Conservation (phyloP, 2,329 filamentous ascomycete species). For the Xylariaceae sp. region DNA sequence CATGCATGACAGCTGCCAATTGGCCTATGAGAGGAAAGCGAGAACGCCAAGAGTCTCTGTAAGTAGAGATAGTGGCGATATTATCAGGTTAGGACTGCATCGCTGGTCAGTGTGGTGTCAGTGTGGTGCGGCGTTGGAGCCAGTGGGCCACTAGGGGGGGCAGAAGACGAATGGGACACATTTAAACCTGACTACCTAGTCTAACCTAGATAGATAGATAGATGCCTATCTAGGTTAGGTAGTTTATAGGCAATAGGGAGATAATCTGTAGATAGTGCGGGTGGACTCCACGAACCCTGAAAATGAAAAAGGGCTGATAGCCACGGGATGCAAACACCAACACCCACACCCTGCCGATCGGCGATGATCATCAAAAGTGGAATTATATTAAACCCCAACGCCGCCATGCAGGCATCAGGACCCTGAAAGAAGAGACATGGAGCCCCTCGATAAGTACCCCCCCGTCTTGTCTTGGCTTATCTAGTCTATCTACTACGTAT, state of each 20-base stretch:
- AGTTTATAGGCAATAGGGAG: too few species aligned
- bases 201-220: too few species aligned
- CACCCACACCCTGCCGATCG: too few species aligned
- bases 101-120: constrained; percentile 2
- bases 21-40: not conserved
- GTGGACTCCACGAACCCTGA: not conserved
- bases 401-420: not conserved
- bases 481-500: too few species aligned
- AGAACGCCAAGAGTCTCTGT: not conserved
- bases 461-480: too few species aligned
- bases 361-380: too few species aligned
- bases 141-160: constrained; percentile 10
- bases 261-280: too few species aligned
- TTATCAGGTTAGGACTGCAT: not conserved
- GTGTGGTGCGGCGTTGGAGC: constrained; percentile 13
- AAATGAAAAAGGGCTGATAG: too few species aligned
- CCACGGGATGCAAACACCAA: too few species aligned
- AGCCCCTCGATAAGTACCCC: not conserved
- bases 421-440: not conserved
- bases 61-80: not conserved
- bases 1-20: constrained; percentile 12
- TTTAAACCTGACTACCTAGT: constrained; percentile 1
- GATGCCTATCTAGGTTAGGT: too few species aligned
- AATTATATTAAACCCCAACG: too few species aligned
- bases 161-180: constrained; percentile 4